These are phyloP conservation scores for Globisporangium cederbergense DNA, from an alignment of 352 stramenopile genomes.

Conservation along the genomic window DNA sequence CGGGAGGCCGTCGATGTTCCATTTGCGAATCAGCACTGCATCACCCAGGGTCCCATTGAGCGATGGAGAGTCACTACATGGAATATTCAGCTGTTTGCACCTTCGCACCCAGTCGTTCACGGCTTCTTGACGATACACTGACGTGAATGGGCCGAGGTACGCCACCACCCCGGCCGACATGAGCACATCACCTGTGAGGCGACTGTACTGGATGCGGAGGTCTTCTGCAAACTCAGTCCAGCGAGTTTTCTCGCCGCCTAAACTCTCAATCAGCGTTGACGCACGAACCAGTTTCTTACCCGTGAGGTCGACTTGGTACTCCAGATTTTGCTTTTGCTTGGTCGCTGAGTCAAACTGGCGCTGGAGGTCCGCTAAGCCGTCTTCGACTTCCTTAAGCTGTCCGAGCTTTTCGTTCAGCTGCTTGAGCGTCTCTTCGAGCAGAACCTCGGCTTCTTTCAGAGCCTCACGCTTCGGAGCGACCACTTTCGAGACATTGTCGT, in stretches of 20 bases:
- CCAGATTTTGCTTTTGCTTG: conserved; percentile 90
- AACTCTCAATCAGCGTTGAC: conserved; percentile 90
- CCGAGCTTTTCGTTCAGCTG: conserved; percentile 90
- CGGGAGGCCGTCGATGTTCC: conserved; percentile 93
- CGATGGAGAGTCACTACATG: conserved; percentile 82
- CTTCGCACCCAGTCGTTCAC: conserved; percentile 75
- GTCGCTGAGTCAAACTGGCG: conserved; percentile 86
- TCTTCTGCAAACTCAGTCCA: conserved; percentile 89
- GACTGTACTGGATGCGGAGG: conserved; percentile 79
- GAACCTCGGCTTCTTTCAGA: conserved; percentile 73
- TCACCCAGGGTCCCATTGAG: conserved; percentile 89
- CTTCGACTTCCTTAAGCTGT: conserved; percentile 90
- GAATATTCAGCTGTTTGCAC: conserved; percentile 78
- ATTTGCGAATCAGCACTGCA: conserved; percentile 90
- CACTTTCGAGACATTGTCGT: conserved; percentile 92
- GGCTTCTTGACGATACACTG: conserved; percentile 75
- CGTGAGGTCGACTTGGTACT: conserved; percentile 91
- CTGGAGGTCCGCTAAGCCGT: conserved; percentile 85
- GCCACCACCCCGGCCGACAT: conserved; percentile 90
- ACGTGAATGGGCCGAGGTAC: conserved; percentile 93
- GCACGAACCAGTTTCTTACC: conserved; percentile 92
- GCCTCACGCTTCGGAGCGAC: conserved; percentile 92
- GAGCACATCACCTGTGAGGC: conserved; percentile 90
- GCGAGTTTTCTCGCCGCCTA: conserved; percentile 90
- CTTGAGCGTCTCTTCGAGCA: conserved; percentile 87